Conservation (phyloP, 2,329 filamentous ascomycete species). For the Passalora sequoiae region DNA sequence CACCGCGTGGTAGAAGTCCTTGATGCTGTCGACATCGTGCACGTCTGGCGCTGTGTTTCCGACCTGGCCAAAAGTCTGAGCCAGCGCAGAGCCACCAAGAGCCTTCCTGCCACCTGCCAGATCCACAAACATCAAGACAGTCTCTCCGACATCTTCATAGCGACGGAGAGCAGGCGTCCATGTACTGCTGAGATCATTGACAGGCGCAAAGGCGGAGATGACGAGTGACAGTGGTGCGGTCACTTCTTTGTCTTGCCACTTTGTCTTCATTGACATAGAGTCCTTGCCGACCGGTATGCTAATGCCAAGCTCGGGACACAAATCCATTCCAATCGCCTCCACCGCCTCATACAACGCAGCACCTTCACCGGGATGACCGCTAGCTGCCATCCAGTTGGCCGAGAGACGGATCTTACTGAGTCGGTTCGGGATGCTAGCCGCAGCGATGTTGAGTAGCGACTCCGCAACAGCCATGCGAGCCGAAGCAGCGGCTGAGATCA, state of each 20-base stretch:
- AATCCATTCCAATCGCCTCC: constrained; percentile 82
- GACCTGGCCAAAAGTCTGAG: constrained; percentile 81
- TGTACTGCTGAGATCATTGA: constrained; percentile 74
- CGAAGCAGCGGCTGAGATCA: constrained; percentile 85
- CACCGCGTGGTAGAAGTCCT: constrained; percentile 87
- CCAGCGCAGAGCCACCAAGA: constrained; percentile 84
- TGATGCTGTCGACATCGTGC: constrained; percentile 71
- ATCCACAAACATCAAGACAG: constrained; percentile 84
- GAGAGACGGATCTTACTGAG: constrained; percentile 79
- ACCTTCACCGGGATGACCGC: constrained; percentile 85
- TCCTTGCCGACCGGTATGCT: constrained; percentile 97
- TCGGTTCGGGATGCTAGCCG: constrained; percentile 67
- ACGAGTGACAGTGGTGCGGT: constrained; percentile 88
- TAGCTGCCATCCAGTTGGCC: constrained; percentile 99
- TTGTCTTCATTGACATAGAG: constrained; percentile 98
- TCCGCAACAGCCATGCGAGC: constrained; percentile 96
- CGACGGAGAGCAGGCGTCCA: constrained; percentile 89
- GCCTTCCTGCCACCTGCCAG: constrained; percentile 74
- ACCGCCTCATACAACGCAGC: constrained; percentile 91
- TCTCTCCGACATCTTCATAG: constrained; percentile 81
- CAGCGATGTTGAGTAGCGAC: constrained; percentile 86
- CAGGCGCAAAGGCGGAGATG: constrained; percentile 83
- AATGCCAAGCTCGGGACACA: constrained; percentile 85
- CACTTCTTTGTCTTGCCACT: constrained; percentile 83
- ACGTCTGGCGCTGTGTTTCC: constrained; percentile 84